A percentile compares a stretch with the other conserved stretches of the same genome.
These are phyloP conservation scores for Mycosphaerella sp. DNA, from an alignment of 2,329 filamentous ascomycete genomes.

Conservation along the genomic window DNA sequence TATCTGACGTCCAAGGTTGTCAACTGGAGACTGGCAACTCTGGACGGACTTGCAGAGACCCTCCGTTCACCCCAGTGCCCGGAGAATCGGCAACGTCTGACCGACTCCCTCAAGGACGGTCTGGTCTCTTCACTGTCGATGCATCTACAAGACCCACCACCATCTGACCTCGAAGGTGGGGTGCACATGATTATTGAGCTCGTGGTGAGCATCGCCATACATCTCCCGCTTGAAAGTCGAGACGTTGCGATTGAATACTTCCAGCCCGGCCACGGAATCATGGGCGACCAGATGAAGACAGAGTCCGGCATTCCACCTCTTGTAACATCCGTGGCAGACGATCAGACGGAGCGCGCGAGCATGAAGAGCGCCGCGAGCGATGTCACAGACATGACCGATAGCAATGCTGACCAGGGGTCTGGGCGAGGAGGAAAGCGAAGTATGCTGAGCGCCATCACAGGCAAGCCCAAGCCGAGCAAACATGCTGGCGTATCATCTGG, in stretches of 20 bases:
- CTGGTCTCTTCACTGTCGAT: slow-evolving; percentile 65
- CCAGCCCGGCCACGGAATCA: slow-evolving; percentile 64
- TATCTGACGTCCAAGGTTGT: slow-evolving; percentile 81
- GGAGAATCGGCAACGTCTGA: slow-evolving; percentile 57
- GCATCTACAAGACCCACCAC: slow-evolving; percentile 68
- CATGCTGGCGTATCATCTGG: slow-evolving; percentile 34
- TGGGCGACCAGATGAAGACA: slow-evolving; percentile 73
- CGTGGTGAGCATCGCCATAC: slow-evolving; percentile 75
- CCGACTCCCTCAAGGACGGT: slow-evolving; percentile 55
- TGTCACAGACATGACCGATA: slow-evolving; percentile 27
- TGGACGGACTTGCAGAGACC: slow-evolving; percentile 75
- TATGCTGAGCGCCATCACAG: slow-evolving; percentile 42
- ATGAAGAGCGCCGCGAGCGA: slow-evolving; percentile 35
- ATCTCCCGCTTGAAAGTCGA: slow-evolving; percentile 82
- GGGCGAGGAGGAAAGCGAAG: slow-evolving; percentile 29
- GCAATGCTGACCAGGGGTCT: slow-evolving; percentile 19
- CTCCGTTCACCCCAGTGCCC: slow-evolving; percentile 60
- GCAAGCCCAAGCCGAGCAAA: slow-evolving; percentile 37
- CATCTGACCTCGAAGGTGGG: slow-evolving; percentile 76
- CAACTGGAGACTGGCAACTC: slow-evolving; percentile 85
- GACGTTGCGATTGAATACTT: slow-evolving; percentile 87
- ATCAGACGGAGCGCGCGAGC: slow-evolving; percentile 38
- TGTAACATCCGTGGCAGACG: slow-evolving; percentile 38
- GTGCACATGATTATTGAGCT: slow-evolving; percentile 90
- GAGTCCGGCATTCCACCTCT: slow-evolving; percentile 54